Base-by-base conservation (phyloP, 2,329 filamentous ascomycete genomes). In the Calonectria ilicicola region DNA sequence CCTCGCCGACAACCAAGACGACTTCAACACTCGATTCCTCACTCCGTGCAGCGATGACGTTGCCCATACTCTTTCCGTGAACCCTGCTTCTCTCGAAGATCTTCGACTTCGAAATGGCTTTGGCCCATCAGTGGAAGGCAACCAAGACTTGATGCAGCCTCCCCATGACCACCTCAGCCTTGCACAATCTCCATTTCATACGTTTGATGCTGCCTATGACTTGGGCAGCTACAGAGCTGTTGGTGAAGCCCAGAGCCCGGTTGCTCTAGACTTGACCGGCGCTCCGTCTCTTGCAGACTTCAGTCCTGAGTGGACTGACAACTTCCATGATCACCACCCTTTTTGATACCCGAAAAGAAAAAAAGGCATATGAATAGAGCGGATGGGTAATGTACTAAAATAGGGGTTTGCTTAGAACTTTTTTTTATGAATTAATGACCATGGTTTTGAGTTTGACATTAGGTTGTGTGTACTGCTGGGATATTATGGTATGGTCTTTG, bases 21-120 rank as follows among this genome's bases (percentile, higher is more conserved):
- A 84, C 64, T 82, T 84, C 44, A 81, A 81, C 19, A 76, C 82
- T 70, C 82, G 87, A 15, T 85, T 90, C 32, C 85, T 90, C 71
- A 91, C 89, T 0, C 89, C 89, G 1, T 88, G 85, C 80, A 90
- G 88, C 80, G 89, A 91, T 69, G 89, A 90, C 75, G 82, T 83
- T 81, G 44, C 77, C 1, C 77, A 80, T 7, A 66, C 70, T 9
- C 72, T 80, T n/a, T 75, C 76, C 10, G 74, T 82, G 23, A 78
- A 80, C 35, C 79, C 82, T 27, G 77, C 77, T 19, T 78, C 77
- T 8, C 72, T 83, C 26, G 81, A 83, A 69, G 79, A 79, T 19
- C 65, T 76, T 19, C 76, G 78, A 69, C 70, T 78, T 38, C 77
- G 73, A 53, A 80, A 80, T 58, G 78, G 78, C 26, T 80, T 80